Base-by-base conservation (phyloP, 306 rosid genomes). In the Vigna nakashimae region DNA sequence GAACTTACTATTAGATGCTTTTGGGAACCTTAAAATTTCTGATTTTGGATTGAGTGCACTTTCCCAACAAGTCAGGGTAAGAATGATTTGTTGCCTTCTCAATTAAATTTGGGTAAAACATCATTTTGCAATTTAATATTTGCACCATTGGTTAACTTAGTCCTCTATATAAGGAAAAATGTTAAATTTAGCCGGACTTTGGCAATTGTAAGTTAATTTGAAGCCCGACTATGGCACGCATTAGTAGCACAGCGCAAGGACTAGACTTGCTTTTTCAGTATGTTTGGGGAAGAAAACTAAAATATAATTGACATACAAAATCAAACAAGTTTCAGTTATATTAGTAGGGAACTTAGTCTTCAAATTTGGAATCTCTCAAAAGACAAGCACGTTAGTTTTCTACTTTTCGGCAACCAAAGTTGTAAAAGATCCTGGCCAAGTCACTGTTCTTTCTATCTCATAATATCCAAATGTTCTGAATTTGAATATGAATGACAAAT, bases 11-110 rank as follows among this genome's bases (percentile, higher is more conserved):
- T 87, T 90, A 81, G 97, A 92, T 89, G 58, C 89, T 49, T 24
- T 6, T 45, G 97, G 96, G 52, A 84, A 89, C 74, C 97, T 92
- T 46, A 90, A 92, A 81, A 96, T 92, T 82, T 90, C 97, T 50
- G 96, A 92, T 86, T 92, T 92, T 77, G 97, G 97, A 73, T 84
- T 90, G 76, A 92, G 97, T 79, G 96, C 97, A 12, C 80, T 89
- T 18, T 92, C 97, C 49, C 94, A 87, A 85, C 91, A 92, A 90
- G 89, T 90, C 75, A 78, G 91, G 91, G 97, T 92, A 86, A 79
- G 48, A 58, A 73, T 26, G 62, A 56, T 77, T 66, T 36, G 24
- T 6, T 81, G 32, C 69, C 78, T 55, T 69, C 78, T 34, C 12
- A 75, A 52, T 14, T 74, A 7, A 79, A 40, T 68, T 65, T 77